Percentiles rank a stretch among this genome's conserved stretches.
Conservation (phyloP, 192 early-diverging fungal species). For the Gigaspora rosea region DNA sequence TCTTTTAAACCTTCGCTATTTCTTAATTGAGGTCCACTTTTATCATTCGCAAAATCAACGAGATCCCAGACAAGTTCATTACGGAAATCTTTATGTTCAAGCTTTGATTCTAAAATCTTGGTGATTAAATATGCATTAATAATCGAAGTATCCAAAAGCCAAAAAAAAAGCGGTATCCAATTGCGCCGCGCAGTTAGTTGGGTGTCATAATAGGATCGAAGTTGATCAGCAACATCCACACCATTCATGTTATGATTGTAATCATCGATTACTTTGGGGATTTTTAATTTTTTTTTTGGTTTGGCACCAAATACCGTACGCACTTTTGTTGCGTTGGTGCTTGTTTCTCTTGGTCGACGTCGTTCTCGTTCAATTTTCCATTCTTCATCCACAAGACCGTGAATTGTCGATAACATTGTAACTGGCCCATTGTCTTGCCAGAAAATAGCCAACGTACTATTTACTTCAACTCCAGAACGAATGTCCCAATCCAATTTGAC, state of each 20-base stretch:
- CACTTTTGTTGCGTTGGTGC: constrained; percentile 21
- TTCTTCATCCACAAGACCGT: constrained; percentile 24
- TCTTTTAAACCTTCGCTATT: not conserved
- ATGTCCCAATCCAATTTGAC: constrained; percentile 30
- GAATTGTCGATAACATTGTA: constrained; percentile 41
- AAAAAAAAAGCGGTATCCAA: constrained; percentile 34
- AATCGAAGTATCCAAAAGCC: constrained; percentile 28
- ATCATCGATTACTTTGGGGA: constrained; percentile 34
- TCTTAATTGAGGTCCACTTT: not conserved
- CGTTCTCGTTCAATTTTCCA: not conserved
- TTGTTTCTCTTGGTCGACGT: not conserved
- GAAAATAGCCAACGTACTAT: constrained; percentile 20
- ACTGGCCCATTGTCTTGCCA: constrained; percentile 43
- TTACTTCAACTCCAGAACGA: constrained; percentile 9
- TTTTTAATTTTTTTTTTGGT: constrained; percentile 19
- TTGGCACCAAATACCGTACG: constrained; percentile 23
- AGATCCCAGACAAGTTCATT: constrained; percentile 20
- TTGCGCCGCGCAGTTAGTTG: constrained; percentile 15
- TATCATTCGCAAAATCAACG: not conserved
- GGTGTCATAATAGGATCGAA: constrained; percentile 21
- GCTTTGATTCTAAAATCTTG: not conserved
- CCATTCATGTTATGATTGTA: constrained; percentile 33
- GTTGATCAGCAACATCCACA: constrained; percentile 35
- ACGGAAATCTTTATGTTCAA: constrained; percentile 12
- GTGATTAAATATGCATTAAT: constrained; percentile 18